A percentile compares a stretch with the other conserved stretches of the same genome.
phyloP scores from a whole-genome alignment of 208 protist species.

The Endotrypanum monterogeii region DNA sequence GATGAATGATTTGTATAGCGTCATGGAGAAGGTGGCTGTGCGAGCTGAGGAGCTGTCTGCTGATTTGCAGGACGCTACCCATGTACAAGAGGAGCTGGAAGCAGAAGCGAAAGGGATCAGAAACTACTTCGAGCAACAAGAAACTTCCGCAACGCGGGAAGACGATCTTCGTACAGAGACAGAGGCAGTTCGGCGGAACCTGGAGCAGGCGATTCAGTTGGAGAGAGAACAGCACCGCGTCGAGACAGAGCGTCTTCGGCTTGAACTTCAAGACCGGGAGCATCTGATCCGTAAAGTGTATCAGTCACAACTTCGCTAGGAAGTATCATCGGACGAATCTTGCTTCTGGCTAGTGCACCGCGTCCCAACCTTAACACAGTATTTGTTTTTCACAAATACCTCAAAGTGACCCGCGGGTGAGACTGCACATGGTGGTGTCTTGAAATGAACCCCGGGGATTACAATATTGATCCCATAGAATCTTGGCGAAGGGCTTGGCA shows the following conservation, averaged over 20 bases:
- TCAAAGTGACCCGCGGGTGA: not conserved
- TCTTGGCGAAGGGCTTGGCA: too few relatives aligned
- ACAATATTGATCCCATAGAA: not conserved
- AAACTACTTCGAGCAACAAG: slow-evolving; percentile 60
- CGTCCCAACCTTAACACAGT: not conserved
- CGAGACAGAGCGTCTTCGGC: slow-evolving; percentile 52
- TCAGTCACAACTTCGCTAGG: slow-evolving; percentile 16
- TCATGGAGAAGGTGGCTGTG: slow-evolving; percentile 78
- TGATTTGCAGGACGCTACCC: slow-evolving; percentile 54
- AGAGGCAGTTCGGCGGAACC: slow-evolving; percentile 50
- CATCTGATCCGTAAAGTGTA: slow-evolving; percentile 63
- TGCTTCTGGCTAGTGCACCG: not conserved
- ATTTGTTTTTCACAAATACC: not conserved
- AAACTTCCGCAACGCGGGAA: slow-evolving; percentile 35
- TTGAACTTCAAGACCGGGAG: slow-evolving; percentile 68
- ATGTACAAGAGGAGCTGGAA: slow-evolving; percentile 64
- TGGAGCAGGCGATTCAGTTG: slow-evolving; percentile 48
- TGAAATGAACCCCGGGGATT: not conserved
- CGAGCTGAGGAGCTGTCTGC: slow-evolving; percentile 58
- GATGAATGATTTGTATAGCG: slow-evolving; percentile 84
- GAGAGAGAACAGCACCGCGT: slow-evolving; percentile 37
- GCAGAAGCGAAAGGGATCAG: slow-evolving; percentile 53
- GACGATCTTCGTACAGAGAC: slow-evolving; percentile 58
- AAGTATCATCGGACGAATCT: not conserved
- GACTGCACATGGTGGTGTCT: too few relatives aligned